phyloP scores from a whole-genome alignment of 164 flowering plant species.

The Magnolia sinica region DNA sequence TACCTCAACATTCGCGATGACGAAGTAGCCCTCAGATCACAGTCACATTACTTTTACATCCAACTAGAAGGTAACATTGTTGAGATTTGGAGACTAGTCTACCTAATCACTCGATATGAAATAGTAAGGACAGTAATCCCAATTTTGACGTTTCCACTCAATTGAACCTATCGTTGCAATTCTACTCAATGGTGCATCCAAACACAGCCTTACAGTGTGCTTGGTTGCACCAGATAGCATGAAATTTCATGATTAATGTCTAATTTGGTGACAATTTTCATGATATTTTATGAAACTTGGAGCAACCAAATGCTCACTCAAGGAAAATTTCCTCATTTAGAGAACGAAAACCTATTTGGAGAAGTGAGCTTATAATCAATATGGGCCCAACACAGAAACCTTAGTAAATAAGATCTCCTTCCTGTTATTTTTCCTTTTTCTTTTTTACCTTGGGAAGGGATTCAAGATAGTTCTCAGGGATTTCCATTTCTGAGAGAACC shows the following conservation, averaged over 20 bases:
- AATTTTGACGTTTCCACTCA: neutral
- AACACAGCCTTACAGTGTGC: neutral
- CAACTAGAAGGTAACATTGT: neutral
- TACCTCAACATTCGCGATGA: too few relatives aligned
- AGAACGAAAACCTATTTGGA: neutral
- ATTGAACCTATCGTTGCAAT: neutral
- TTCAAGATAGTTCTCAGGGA: constrained; percentile 84
- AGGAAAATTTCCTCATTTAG: neutral
- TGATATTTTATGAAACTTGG: neutral
- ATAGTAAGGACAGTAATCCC: neutral
- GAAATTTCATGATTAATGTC: neutral
- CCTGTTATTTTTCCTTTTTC: neutral
- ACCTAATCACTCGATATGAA: neutral
- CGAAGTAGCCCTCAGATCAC: too few relatives aligned
- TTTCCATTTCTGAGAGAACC: constrained; percentile 74
- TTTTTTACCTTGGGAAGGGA: constrained; percentile 81
- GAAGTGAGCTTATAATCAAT: neutral
- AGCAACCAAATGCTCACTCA: neutral
- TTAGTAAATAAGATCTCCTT: neutral
- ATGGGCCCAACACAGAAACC: neutral
- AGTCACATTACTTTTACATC: too few relatives aligned
- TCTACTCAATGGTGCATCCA: neutral
- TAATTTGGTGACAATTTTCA: neutral
- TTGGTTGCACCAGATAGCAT: neutral
- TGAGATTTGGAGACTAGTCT: neutral